Evolutionary conservation across 176 grass and related monocot species (phyloP).

Genomic region (Cocos nucifera): DNA sequence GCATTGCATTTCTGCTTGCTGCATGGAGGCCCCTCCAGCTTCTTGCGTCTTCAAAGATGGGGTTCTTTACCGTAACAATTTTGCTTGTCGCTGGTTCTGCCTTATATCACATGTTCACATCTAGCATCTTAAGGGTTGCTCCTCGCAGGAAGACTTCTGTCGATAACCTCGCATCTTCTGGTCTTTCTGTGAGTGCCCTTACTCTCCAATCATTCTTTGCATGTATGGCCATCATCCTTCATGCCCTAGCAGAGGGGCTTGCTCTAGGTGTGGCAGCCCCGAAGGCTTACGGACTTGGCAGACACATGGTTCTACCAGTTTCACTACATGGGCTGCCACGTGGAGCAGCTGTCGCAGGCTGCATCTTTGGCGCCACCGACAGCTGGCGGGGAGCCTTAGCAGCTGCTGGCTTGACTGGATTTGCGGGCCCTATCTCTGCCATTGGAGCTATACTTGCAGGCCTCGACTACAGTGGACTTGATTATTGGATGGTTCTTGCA

Average conservation of each 20-base stretch:
- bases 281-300: constrained; percentile 82
- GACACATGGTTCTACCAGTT: constrained; percentile 90
- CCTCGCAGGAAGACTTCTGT: constrained; percentile 59
- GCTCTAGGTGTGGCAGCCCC: constrained; percentile 83
- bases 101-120: constrained; percentile 35
- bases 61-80: constrained; percentile 45
- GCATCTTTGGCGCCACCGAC: constrained; percentile 77
- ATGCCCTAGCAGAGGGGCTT: constrained; percentile 81
- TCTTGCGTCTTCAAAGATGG: constrained; percentile 67
- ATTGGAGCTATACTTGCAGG: constrained; percentile 73
- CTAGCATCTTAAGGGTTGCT: constrained; percentile 44
- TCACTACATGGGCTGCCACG: constrained; percentile 90
- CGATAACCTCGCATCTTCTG: constrained; percentile 38
- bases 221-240: constrained; percentile 69
- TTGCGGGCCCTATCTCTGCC: constrained; percentile 69
- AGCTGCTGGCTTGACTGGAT: constrained; percentile 61
- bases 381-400: constrained; percentile 87
- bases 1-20: constrained; percentile 86
- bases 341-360: constrained; percentile 77
- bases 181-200: constrained; percentile 56
- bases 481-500: constrained; percentile 90
- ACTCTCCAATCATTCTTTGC: constrained; percentile 79
- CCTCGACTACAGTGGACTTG: constrained; percentile 67
- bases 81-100: constrained; percentile 47
- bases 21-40: constrained; percentile 86